Conservation (phyloP, 139 green algal genomes). For the Pycnococcus provasolii region DNA sequence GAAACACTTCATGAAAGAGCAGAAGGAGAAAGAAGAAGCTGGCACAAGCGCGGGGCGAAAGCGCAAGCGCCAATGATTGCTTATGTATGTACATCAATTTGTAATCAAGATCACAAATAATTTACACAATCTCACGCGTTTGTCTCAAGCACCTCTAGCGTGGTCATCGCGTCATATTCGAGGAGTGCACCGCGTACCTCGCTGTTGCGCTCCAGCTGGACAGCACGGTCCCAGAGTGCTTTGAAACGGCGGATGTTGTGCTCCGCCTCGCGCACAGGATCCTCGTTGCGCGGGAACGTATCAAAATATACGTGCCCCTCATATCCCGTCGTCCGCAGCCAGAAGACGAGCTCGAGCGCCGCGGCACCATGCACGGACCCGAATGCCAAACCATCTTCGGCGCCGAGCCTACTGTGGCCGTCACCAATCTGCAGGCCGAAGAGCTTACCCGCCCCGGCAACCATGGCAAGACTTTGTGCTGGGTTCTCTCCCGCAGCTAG, state of each 20-base stretch:
- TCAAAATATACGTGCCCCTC: constrained; percentile 49
- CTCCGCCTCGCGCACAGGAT: constrained; percentile 47
- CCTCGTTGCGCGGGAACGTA: constrained; percentile 48
- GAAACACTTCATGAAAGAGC: no score
- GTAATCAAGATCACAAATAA: no score
- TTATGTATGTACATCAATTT: no score
- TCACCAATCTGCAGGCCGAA: constrained; percentile 50
- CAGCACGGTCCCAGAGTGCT: no score
- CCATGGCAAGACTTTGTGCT: constrained; percentile 38
- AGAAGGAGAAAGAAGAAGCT: no score
- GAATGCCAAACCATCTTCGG: constrained; percentile 48
- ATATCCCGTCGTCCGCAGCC: constrained; percentile 35
- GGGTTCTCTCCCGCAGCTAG: constrained; percentile 54
- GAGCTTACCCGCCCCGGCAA: constrained; percentile 28
- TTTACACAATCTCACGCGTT: no score
- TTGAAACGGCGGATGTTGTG: constrained; percentile 34
- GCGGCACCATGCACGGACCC: neutral
- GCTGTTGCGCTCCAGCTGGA: no score
- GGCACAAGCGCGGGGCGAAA: no score
- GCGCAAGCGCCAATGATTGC: no score
- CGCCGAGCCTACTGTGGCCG: constrained; percentile 37
- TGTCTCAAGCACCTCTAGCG: no score
- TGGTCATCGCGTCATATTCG: no score
- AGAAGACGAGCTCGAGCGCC: constrained; percentile 49
- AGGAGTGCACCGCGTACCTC: no score